Evolutionary conservation across 371 early-diverging fungal genomes (phyloP), one percentile per base, ranked within the genome.

Genomic region (Mucor racemosus): DNA sequence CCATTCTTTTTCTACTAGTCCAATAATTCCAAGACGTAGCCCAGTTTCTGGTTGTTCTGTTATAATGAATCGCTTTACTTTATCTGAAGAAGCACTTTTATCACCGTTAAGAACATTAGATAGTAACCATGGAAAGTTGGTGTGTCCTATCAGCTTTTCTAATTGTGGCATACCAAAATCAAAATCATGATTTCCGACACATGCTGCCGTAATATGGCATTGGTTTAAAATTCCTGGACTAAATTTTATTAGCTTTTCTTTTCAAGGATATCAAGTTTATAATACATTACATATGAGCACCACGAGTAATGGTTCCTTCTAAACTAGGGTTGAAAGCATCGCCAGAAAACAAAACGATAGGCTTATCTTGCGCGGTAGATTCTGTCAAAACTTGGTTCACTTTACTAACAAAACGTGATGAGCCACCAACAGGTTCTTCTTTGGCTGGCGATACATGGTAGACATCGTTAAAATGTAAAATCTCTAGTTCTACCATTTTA

Each of bases 161-260:
- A 89, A 67, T 7, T 71, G 77, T 31, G 84, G 82, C 8, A 88
- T 68, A 14, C 90, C 90, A 61, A 87, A 88, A 72, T 90, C 90
- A 76, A 90, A 89, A 73, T 90, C 78, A 75, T 88, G 90, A 75
- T 88, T 90, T 13, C 90, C 90, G n/a, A 82, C 67, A 38, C 85
- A 83, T 9, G 88, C 77, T 5, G 80, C 87, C 31, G 84, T 79
- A 31, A 90, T 80, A 15, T 70, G 67, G 9, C 85, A 72, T 26
- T 67, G 58, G 58, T 89, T 90, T 14, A 90, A 58, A 0, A 85
- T 75, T 0, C 78, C 83, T 0, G 85, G 75, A 65, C 76, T 79
- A 58, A 8, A 31, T 55, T 35, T 35, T 15, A 15, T n/a, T 38
- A 38, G 38, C 21, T 19, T 11, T 40, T 17, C 7, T 62, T 60